These are phyloP conservation scores for Rickenella mellea DNA, from an alignment of 768 basidiomycete genomes.

Conservation along the genomic window DNA sequence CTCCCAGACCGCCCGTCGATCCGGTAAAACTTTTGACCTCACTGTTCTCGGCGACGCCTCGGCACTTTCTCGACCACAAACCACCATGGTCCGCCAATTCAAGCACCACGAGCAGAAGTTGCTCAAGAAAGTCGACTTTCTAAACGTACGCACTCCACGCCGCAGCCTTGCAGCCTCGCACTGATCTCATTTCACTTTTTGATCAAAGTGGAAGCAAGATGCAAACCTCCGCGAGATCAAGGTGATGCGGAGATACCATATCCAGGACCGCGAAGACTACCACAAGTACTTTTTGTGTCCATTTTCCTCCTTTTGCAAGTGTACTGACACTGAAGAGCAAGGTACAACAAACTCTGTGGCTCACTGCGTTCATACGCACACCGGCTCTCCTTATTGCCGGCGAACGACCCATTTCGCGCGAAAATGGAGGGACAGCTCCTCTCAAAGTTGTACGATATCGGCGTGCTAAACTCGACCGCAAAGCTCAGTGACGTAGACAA, in stretches of 20 bases:
- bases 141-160: constrained; percentile 59
- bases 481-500: constrained; percentile 91
- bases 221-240: constrained; percentile 82
- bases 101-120: constrained; percentile 95
- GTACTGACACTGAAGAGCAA: constrained; percentile 16
- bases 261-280: constrained; percentile 91
- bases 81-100: constrained; percentile 77
- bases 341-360: constrained; percentile 94
- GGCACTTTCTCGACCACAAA: constrained; percentile 6
- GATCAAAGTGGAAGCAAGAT: constrained; percentile 89
- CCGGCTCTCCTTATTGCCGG: constrained; percentile 76
- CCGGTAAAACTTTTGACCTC: too few species aligned
- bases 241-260: constrained; percentile 91
- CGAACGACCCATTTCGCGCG: constrained; percentile 79
- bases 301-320: constrained; percentile 2
- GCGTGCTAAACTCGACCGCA: constrained; percentile 75
- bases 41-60: too few species aligned
- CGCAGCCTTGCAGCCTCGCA: not conserved
- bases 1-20: too few species aligned
- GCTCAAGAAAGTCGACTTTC: constrained; percentile 94
- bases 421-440: constrained; percentile 82
- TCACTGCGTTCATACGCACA: constrained; percentile 79
- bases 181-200: constrained; percentile 2
- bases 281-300: constrained; percentile 50
- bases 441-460: constrained; percentile 95